Evolutionary conservation across 805 yeast genomes (phyloP), one percentile per base, ranked within the genome.

Genomic region (Metschnikowia anglica): DNA sequence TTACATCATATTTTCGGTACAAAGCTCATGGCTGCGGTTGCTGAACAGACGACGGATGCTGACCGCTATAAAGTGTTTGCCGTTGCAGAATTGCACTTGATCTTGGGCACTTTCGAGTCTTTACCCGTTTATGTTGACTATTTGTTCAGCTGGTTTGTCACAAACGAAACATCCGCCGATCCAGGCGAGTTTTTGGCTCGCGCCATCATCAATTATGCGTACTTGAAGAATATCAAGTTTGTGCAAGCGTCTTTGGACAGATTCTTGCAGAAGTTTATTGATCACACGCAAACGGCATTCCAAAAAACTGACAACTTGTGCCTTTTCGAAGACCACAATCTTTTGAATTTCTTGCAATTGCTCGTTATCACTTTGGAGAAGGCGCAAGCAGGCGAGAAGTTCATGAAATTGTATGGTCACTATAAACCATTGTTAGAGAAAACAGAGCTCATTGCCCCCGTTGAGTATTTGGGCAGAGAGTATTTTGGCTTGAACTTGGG

Each of bases 1-100:
- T 68, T 93, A 43, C 88, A 88, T 58, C 82, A 82, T 51, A 73
- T 83, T 9, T 72, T 88, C 46, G 97, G 96, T 2, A 62, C 72
- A 26, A 81, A 86, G 58, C 69, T 88, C 37, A 63, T 80, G 39
- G 70, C 68, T 32, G 66, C 58, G 10, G 46, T 63, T 15, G 39
- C 54, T n/a, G 47, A 43, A 2, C 52, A 49, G 23, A 43, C 49
- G 13, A 26, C 47, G 15, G 64, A 57, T 8, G 64, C 60, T n/a
- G 62, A 57, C 41, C 50, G 62, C 16, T 34, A 35, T 41, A 78
- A 75, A 37, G 55, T 74, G 43, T 75, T 74, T 26, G 74, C 79
- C 42, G 82, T 80, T 42, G 86, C 90, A n/a, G 95, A 86, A 62
- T 73, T 79, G 55, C 85, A 83, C 56, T 69, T 86, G 49, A 66